phyloP scores from a whole-genome alignment of 2,329 filamentous ascomycete genomes.

The Emmonsiellopsis sp. region DNA sequence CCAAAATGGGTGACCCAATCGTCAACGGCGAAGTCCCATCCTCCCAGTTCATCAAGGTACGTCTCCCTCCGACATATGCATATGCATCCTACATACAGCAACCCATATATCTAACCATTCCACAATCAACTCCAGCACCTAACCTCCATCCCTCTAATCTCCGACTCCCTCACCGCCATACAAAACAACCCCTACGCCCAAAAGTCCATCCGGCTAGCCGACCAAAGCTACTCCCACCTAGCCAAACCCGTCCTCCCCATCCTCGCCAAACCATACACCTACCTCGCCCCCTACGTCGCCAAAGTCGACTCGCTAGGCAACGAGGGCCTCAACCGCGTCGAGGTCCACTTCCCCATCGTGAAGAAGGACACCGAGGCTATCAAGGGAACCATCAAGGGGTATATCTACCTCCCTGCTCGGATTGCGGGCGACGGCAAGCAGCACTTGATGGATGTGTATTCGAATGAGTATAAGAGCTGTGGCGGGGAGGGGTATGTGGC shows the following conservation, averaged over 20 bases:
- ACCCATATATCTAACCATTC: neutral
- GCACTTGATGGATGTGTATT: conserved; percentile 34
- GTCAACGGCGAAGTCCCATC: conserved; percentile 2
- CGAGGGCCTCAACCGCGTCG: conserved; percentile 57
- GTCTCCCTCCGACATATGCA: neutral
- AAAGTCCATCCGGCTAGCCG: conserved; percentile 66
- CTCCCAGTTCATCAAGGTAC: conserved; percentile 3
- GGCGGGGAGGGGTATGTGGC: conserved; percentile 52
- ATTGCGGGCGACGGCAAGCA: conserved; percentile 49
- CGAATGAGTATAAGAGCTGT: conserved; percentile 38
- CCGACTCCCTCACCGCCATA: conserved; percentile 67
- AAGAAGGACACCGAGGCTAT: conserved; percentile 67
- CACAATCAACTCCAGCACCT: conserved; percentile 53
- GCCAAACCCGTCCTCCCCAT: conserved; percentile 73
- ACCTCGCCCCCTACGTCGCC: conserved; percentile 73
- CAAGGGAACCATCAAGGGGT: conserved; percentile 52
- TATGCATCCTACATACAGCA: neutral
- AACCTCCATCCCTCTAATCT: conserved; percentile 70
- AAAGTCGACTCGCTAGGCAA: conserved; percentile 71
- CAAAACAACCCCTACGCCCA: conserved; percentile 74
- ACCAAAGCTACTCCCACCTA: conserved; percentile 65
- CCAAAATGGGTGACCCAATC: conserved; percentile 2
- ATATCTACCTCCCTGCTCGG: conserved; percentile 54
- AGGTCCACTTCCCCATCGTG: conserved; percentile 60
- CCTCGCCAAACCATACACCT: conserved; percentile 68